Evolutionary conservation across 2,329 filamentous ascomycete genomes (phyloP), one percentile per base, ranked within the genome.

Genomic region (Epichloe amarillans): DNA sequence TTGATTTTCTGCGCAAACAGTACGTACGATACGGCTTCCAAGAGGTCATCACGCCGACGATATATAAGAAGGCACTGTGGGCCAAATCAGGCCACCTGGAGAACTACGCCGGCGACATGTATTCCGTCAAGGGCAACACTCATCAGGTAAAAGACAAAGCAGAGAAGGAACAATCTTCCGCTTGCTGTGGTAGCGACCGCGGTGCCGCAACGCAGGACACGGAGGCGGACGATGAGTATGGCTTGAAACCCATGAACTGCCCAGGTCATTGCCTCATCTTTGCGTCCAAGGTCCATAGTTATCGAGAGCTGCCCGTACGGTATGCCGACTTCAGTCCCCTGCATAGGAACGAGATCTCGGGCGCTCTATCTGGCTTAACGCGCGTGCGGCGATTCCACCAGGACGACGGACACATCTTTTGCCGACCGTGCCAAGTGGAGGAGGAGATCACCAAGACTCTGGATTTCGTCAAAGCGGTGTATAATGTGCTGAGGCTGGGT

Each of bases 91-190:
- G 88, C 2, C 88, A 95, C 58, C 82, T 90, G 74, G 83, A 91
- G 50, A 94, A 94, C 64, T 95, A 94, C 69, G 83, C 86, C 53
- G 84, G 94, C 61, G 88, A 95, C 62, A 95, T 95, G 89, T 95
- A 90, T 66, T 83, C 85, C 50, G 88, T 95, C 30, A 80, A 72
- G 11, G 78, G 80, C 45, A 75, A 58, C 62, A 66, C 48, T 55
- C 71, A 15, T 8, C 5, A 15, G n/a, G 55, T 60, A 10, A 46
- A n/a, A 44, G 23, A 15, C 0, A 26, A 8, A 5, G 15, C 14
- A 10, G 42, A 35, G 41, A 12, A 49, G 3, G 3, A 38, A 50
- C 49, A 33, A 39, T 53, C 4, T 46, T 50, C 7, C 17, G 57
- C 58, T 5, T 67, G 62, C 50, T 64, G 71, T 50, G 66, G 62